Evolutionary conservation across 1,284 basidiomycete genomes (phyloP), one percentile per base, ranked within the genome.

Genomic region (Leccinum angustisporum): DNA sequence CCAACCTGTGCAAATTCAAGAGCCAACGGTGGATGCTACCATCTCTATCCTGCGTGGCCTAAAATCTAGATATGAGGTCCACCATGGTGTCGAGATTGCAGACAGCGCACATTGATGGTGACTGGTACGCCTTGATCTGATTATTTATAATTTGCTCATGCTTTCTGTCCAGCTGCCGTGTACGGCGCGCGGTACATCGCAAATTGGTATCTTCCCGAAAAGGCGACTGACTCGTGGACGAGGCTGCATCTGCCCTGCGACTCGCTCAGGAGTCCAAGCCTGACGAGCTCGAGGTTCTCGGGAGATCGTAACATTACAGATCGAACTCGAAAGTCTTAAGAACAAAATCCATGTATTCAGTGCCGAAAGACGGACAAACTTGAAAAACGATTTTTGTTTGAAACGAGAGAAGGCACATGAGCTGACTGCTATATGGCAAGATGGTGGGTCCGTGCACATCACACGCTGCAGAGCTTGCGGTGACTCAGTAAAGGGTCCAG

Each of bases 151-250:
- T 11, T 27, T 2, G 33, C 27, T 43, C 11, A 58, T 18, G 27
- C 43, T 16, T 5, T 46, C 48, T 43, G 58, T 59, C n/a, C 68
- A 84, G 91, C 91, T n/a, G 91, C 92, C 2, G 86, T 94, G 3
- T 93, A 94, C 67, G 80, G 85, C 3, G 85, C 91, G 50, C 84
- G 93, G 7, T 96, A 95, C 73, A 87, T 97, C 66, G 87, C 92
- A 0, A 91, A 95, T 72, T 84, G 94, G 1, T 94, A 86, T 75
- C 81, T 96, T 1, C 95, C 95, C 0, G 95, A 97, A 79, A 95
- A 95, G 74, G 91, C 92, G 5, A 94, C 95, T 60, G 92, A 94
- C 74, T 97, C 2, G 86, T 97, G 2, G 95, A 97, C 74, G 95
- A 97, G 75, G 94, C 94, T 1, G 91, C 92, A 5, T 92, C 91